phyloP scores from a whole-genome alignment of 768 basidiomycete species.

The Suillus variegatus region DNA sequence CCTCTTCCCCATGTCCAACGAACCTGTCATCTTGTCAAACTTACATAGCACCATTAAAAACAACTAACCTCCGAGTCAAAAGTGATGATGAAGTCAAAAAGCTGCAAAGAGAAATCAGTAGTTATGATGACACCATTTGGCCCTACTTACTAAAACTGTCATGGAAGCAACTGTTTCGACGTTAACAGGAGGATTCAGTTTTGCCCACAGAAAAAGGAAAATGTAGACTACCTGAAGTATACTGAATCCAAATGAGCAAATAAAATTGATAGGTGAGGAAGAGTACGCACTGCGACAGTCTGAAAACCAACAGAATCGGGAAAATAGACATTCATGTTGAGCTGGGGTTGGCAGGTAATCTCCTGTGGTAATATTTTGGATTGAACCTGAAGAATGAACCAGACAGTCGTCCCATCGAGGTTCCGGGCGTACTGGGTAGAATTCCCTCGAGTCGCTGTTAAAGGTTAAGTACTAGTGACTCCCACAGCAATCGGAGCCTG shows the following conservation, averaged over 20 bases:
- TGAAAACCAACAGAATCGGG: background rate
- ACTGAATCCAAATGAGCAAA: background rate
- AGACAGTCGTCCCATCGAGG: background rate
- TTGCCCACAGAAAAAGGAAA: background rate
- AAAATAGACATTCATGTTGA: background rate
- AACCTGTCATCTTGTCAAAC: conserved; percentile 2
- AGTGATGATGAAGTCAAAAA: conserved; percentile 9
- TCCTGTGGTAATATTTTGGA: background rate
- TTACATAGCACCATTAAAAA: background rate
- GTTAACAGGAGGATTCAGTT: background rate
- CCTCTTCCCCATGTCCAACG: conserved; percentile 6
- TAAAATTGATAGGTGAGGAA: background rate
- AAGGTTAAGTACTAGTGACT: background rate
- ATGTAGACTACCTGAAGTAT: background rate
- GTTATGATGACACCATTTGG: background rate
- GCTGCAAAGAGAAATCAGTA: background rate
- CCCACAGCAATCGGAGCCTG: background rate
- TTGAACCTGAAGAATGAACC: background rate
- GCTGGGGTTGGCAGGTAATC: background rate
- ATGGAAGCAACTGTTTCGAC: background rate
- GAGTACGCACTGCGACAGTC: background rate
- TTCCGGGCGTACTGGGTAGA: background rate
- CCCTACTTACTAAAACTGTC: background rate
- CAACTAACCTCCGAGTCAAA: conserved; percentile 8
- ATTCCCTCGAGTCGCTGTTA: background rate